A percentile compares a stretch with the other conserved stretches of the same genome.
Evolutionary conservation across 1,284 basidiomycete species (phyloP).

Genomic region (Cutaneotrichosporon arboriforme): DNA sequence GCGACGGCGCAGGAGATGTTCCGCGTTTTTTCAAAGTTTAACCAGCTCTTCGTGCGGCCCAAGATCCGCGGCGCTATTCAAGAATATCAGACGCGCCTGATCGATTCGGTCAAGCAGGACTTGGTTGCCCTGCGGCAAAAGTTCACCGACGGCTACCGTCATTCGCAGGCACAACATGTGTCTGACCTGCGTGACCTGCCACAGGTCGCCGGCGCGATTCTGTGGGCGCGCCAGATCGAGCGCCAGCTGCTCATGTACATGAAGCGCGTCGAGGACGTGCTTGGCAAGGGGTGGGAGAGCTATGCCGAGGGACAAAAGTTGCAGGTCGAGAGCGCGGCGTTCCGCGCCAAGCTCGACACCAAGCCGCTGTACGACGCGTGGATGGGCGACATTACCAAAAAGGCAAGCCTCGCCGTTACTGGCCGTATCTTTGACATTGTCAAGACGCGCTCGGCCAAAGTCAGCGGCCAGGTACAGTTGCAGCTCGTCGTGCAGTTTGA

Average conservation of each 20-base stretch:
- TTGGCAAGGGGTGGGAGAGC: constrained; percentile 96
- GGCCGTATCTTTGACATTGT: constrained; percentile 97
- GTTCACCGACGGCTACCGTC: constrained; percentile 91
- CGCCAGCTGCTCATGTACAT: constrained; percentile 93
- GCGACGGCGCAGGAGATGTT: constrained; percentile 99
- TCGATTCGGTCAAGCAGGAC: constrained; percentile 96
- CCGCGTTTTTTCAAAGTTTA: constrained; percentile 96
- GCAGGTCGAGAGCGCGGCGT: constrained; percentile 81
- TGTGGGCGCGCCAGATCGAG: constrained; percentile 98
- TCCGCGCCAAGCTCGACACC: constrained; percentile 93
- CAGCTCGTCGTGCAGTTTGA: constrained; percentile 96
- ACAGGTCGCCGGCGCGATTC: constrained; percentile 93
- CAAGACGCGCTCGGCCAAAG: constrained; percentile 56
- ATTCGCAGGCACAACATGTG: constrained; percentile 96
- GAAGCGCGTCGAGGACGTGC: constrained; percentile 98
- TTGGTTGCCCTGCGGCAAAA: constrained; percentile 94
- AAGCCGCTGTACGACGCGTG: constrained; percentile 91
- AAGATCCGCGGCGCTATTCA: constrained; percentile 97
- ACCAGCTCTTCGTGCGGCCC: constrained; percentile 94
- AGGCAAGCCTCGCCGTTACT: constrained; percentile 71
- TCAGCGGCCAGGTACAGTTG: constrained; percentile 60
- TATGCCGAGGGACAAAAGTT: constrained; percentile 99
- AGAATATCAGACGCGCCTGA: constrained; percentile 96
- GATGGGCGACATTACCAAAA: constrained; percentile 87
- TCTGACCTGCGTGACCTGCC: constrained; percentile 95